phyloP scores from a whole-genome alignment of 2,329 filamentous ascomycete species.

The Zalaria sp. region DNA sequence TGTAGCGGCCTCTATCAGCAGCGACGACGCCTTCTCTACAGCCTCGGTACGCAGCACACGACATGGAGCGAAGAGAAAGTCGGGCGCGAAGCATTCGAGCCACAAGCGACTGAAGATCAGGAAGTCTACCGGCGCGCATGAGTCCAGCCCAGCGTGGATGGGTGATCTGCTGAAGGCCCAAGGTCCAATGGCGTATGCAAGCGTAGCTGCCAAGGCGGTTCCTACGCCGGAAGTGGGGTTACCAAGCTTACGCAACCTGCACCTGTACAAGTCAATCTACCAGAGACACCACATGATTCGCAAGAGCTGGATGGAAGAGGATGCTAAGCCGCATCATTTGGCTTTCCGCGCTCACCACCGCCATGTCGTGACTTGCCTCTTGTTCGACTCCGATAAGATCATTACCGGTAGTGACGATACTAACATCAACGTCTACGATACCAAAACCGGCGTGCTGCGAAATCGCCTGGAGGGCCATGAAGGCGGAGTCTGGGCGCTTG shows the following conservation, averaged over 20 bases:
- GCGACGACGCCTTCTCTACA: constrained; percentile 10
- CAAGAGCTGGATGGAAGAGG: constrained; percentile 75
- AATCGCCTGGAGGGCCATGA: constrained; percentile 85
- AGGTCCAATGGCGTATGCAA: constrained; percentile 75
- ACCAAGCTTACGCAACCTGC: constrained; percentile 63
- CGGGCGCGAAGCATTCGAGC: constrained; percentile 21
- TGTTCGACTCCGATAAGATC: constrained; percentile 97
- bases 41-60: constrained; percentile 13
- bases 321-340: constrained; percentile 75
- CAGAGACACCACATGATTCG: constrained; percentile 84
- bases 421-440: constrained; percentile 95
- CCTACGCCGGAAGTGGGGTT: constrained; percentile 71
- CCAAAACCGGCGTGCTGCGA: constrained; percentile 75
- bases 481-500: constrained; percentile 91
- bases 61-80: constrained; percentile 21
- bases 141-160: constrained; percentile 29
- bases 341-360: constrained; percentile 93
- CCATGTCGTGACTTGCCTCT: constrained; percentile 92
- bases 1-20: constrained; percentile 3
- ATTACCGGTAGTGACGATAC: constrained; percentile 95
- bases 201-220: constrained; percentile 67
- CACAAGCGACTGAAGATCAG: constrained; percentile 39
- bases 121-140: constrained; percentile 33
- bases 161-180: constrained; percentile 44
- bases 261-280: constrained; percentile 93